Base-by-base conservation (phyloP, 768 basidiomycete genomes). In the Rhizopogon vinicolor region DNA sequence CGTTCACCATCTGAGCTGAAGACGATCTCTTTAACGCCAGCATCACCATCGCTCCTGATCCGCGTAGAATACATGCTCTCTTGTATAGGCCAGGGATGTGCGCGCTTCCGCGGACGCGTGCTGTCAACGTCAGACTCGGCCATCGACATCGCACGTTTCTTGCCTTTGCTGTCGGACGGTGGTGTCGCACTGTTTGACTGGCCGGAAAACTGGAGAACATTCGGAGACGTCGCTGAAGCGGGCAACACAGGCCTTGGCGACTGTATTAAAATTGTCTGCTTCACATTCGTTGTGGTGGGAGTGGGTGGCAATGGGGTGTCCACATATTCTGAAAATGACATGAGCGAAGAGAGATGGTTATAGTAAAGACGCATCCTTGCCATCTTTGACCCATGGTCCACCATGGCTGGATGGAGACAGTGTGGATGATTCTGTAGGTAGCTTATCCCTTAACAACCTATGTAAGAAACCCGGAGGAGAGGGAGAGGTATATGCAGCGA, bases 1-100 rank as follows among this genome's bases (percentile, higher is more conserved):
- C 72, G 74, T 37, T 70, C 72, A 25, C 85, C 85, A 57, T 82
- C 79, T 22, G 75, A 72, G 59, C 74, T 81, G 58, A 85, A 79
- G 33, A 74, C 61, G 29, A 88, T 76, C 29, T 65, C 72, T 39
- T 69, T 70, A 37, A 88, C 69, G 31, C 76, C 75, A 18, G 78
- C 64, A 51, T 77, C 75, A 3, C 75, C 76, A 22, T 79, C 77
- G 33, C 80, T 79, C 58, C 74, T 71, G 44, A 87, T 61, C 8
- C 55, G 62, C 1, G 66, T 68, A 1, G 73, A 67, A 50, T 73
- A 65, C 52, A 72, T 69, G 9, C 74, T 69, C 13, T 71, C 68
- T 9, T 76, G 71, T 1, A 74, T 73, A 0, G 84, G 81, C 84
- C 84, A 87, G 48, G 68, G 58, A 56, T 72, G 68, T 13, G 58